Base-by-base conservation (phyloP, 306 rosid species). In the Alnus rubra region DNA sequence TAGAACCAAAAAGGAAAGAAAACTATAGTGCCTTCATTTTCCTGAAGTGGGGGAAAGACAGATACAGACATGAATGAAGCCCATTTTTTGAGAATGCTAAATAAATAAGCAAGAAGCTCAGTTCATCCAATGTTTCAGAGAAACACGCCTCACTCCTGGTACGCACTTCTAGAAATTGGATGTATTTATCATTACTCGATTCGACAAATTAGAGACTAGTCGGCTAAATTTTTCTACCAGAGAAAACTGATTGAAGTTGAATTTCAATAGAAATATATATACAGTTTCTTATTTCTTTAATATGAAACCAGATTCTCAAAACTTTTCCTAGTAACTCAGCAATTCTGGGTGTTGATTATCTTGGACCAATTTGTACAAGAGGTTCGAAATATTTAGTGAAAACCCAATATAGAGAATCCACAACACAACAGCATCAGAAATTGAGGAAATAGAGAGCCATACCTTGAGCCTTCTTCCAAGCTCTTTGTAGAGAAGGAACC, bases 381-480 rank as follows among this genome's bases (percentile, higher is more conserved):
- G 37, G 39, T 67, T 37, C 14, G 2, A 16, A 23, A 28, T 9
- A 18, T 7, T 65, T 28, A 58, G 23, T 9, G 7, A 9, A 6
- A 58, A 23, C 31, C 64, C 23, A 3, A 58, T 2, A 23, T 58
- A 7, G 64, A 19, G 10, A 58, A 19, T 12, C 64, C 2, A 42
- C 45, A 42, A 42, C 3, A 23, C 2, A 49, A 31, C 12, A 45
- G 33, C 30, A 52, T 28, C 12, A 63, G 18, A 56, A 12, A 59
- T 3, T 7, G 10, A 63, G 13, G 47, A 67, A 23, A 11, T 11
- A 74, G 16, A 39, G 70, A 39, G 14, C 2, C 15, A 33, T 33
- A 94, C 98, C 98, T 91, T 95, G 69, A 95, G 98, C 79, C 99
- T 92, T 85, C 98, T 85, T 75, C 99, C 99, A 23, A 95, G 94